Base-by-base conservation (phyloP, 805 yeast genomes). In the Ogataea angusta region DNA sequence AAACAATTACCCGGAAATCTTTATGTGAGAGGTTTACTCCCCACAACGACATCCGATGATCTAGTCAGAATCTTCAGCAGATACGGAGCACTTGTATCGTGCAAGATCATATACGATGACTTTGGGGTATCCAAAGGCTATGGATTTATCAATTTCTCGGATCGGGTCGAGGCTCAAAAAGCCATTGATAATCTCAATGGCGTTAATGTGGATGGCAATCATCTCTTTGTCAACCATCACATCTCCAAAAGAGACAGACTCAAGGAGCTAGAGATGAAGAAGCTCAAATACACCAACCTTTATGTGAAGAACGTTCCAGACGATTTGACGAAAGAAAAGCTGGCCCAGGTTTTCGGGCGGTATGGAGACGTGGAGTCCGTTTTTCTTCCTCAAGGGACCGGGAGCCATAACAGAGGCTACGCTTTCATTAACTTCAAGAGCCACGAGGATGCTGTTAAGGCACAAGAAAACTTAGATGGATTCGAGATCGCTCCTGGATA, bases 71-170 rank as follows among this genome's bases (percentile, higher is more conserved):
- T 69, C 2, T 71, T 72, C 51, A 49, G 53, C 32, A 56, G 58
- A 10, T 72, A 54, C 49, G 79, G 79, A 14, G 64, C 66, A 1
- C 58, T 73, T 7, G 45, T 66, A 8, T 64, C 75, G 4, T 66
- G 77, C 45, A 76, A 76, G 46, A 62, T 76, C 12, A 70, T 76
- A 6, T 58, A 62, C 38, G 73, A 75, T 46, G 73, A 71, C 21
- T 63, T 51, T 43, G 76, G 77, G 10, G 54, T 53, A 17, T 65
- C 72, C 21, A 67, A 64, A 48, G 77, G 80, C 17, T 78, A 72
- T 57, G 93, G 91, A 7, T 85, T 85, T 61, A 74, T 85, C 13
- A 82, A 84, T 46, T 85, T 72, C 55, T 66, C 72, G 36, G 63
- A 68, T 41, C 73, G 76, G 34, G 69, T 68, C 9, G 75, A 76